phyloP scores from a whole-genome alignment of 345 rosid genomes.

The Noccaea bulbosa region DNA sequence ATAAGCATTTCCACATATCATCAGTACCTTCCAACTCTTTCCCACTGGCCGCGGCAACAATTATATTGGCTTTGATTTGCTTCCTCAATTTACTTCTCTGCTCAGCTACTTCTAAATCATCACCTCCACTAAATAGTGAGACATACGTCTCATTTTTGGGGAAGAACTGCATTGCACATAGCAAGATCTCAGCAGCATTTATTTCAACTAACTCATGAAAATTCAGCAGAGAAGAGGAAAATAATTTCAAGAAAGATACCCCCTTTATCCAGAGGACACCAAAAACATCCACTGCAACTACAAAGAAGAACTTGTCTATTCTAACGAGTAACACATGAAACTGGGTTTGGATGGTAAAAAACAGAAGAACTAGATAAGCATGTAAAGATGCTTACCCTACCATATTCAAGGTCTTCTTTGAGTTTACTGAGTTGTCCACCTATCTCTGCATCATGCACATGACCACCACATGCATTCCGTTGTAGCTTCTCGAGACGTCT shows the following conservation, averaged over 20 bases:
- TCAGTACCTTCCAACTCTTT: conserved; percentile 94
- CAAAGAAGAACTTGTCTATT: not conserved
- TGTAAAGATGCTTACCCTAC: conserved; percentile 56
- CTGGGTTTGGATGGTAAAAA: not conserved
- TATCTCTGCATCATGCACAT: conserved; percentile 64
- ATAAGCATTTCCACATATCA: not conserved
- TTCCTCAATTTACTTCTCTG: conserved; percentile 85
- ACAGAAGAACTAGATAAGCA: not conserved
- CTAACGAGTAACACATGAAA: not conserved
- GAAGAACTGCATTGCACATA: conserved; percentile 63
- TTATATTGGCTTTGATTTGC: conserved; percentile 88
- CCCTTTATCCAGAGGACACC: no score
- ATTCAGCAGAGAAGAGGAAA: not conserved
- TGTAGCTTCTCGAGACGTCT: conserved; percentile 93
- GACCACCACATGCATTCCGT: conserved; percentile 64
- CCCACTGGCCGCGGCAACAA: conserved; percentile 96
- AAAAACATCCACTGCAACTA: no score
- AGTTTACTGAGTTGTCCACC: conserved; percentile 74
- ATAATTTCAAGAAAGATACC: not conserved
- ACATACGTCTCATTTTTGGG: conserved; percentile 98
- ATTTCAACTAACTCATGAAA: not conserved
- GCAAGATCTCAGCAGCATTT: not conserved
- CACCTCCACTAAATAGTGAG: conserved; percentile 85
- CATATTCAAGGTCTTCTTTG: conserved; percentile 98
- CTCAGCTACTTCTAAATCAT: conserved; percentile 65